A percentile compares a stretch with the other conserved stretches of the same genome.
Conservation (phyloP, 768 basidiomycete genomes). For the Mycena albidolilacea region DNA sequence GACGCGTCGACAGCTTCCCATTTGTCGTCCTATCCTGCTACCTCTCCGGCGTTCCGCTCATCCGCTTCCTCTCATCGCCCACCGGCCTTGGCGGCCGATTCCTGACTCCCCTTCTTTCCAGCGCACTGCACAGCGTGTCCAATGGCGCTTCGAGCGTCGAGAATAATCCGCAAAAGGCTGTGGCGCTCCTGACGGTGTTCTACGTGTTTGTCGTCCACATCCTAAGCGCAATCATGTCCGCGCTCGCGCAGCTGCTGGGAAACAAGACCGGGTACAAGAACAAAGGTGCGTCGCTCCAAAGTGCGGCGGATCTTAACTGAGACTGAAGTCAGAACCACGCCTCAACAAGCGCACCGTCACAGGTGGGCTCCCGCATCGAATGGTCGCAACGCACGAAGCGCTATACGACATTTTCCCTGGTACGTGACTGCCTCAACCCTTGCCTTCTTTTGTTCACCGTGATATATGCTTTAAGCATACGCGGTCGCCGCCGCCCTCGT, state of each 20-base stretch:
- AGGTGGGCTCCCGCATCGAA: slow-evolving; percentile 21
- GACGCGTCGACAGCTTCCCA: neutral
- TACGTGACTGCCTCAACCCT: neutral
- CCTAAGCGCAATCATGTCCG: slow-evolving; percentile 13
- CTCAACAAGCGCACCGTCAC: slow-evolving; percentile 16
- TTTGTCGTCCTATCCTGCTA: neutral
- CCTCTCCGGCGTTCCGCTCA: neutral
- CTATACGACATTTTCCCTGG: slow-evolving; percentile 29
- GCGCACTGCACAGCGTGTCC: neutral
- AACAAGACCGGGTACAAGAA: slow-evolving; percentile 24
- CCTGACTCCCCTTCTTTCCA: slow-evolving; percentile 7
- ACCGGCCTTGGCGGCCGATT: neutral
- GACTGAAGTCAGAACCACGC: slow-evolving; percentile 13
- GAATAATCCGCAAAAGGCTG: slow-evolving; percentile 4
- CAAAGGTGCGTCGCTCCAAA: slow-evolving; percentile 2
- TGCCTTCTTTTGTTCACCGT: neutral
- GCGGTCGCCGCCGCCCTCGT: neutral
- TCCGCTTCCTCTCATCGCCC: neutral
- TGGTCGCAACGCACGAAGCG: slow-evolving; percentile 30
- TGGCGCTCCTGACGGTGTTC: slow-evolving; percentile 6
- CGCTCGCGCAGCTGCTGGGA: slow-evolving; percentile 11
- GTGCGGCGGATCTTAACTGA: neutral
- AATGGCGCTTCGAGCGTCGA: neutral
- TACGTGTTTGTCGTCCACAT: slow-evolving; percentile 6
- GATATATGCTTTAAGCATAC: neutral